Evolutionary conservation across 2,329 filamentous ascomycete genomes (phyloP).

Genomic region (Grosmannia serpens): DNA sequence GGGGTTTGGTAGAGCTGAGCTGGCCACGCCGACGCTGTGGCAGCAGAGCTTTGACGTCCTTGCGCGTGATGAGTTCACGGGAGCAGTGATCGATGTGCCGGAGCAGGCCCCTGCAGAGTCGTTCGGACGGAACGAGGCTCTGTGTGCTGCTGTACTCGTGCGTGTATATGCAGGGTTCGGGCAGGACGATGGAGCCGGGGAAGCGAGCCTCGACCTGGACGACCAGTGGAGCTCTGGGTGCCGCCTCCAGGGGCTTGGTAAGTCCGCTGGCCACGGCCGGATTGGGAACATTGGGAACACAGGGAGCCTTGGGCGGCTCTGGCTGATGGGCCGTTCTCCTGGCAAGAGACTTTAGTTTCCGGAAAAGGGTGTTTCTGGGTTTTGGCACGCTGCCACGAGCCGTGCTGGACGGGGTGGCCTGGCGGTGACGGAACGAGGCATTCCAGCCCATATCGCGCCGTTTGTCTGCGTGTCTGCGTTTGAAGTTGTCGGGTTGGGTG

Average conservation of each 20-base stretch:
- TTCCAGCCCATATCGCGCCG: slow-evolving; percentile 1
- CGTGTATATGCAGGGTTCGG: slow-evolving; percentile 19
- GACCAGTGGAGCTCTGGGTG: slow-evolving; percentile 3
- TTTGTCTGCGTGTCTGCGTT: not conserved
- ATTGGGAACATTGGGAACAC: not conserved
- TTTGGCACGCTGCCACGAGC: not conserved
- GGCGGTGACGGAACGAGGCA: not conserved
- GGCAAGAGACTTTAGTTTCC: not conserved
- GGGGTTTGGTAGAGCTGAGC: slow-evolving; percentile 25
- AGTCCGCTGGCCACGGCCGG: not conserved
- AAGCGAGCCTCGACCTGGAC: slow-evolving; percentile 12
- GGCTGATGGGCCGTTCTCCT: not conserved
- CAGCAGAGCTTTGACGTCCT: slow-evolving; percentile 35
- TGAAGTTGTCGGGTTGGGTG: not conserved
- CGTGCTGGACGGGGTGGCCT: not conserved
- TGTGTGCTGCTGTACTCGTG: slow-evolving; percentile 36
- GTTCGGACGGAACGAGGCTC: slow-evolving; percentile 29
- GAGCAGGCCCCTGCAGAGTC: slow-evolving; percentile 37
- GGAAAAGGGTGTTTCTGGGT: not conserved
- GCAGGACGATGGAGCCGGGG: slow-evolving; percentile 1
- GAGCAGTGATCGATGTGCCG: slow-evolving; percentile 39
- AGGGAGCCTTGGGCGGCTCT: not conserved
- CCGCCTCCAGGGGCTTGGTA: not conserved
- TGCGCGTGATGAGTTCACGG: slow-evolving; percentile 40
- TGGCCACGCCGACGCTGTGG: slow-evolving; percentile 15